Percentiles rank a stretch among this genome's conserved stretches.
These are phyloP conservation scores for Lactifluus piperatus DNA, from an alignment of 768 basidiomycete species.

Conservation along the genomic window DNA sequence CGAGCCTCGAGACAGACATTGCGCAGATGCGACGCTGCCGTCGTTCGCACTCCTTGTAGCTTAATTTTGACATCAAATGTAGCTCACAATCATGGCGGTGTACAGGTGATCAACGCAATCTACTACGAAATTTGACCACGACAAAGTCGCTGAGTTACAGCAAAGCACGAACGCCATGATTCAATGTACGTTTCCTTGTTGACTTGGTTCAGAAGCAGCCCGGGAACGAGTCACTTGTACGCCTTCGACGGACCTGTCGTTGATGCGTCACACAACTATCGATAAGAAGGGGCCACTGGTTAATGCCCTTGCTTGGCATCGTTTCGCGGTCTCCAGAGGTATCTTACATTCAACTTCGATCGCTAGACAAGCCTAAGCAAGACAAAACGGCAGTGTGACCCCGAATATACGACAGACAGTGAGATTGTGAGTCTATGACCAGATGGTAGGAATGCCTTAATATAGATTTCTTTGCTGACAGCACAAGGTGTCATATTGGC, in stretches of 20 bases:
- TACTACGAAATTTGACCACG: background rate
- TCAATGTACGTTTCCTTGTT: background rate
- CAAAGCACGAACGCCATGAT: background rate
- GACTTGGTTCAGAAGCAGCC: too few relatives aligned
- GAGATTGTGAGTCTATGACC: too few relatives aligned
- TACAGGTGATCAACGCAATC: background rate
- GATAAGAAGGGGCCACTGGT: background rate
- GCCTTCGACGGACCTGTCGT: background rate
- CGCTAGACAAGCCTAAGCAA: background rate
- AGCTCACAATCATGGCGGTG: background rate
- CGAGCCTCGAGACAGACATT: background rate
- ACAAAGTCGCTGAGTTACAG: background rate
- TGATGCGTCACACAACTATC: background rate
- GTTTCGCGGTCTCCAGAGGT: too few relatives aligned
- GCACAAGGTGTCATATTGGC: too few relatives aligned
- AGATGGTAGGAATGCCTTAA: too few relatives aligned
- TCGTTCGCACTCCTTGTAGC: too few relatives aligned
- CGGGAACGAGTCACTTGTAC: background rate
- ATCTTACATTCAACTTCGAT: background rate
- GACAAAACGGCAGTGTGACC: background rate
- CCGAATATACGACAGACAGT: too few relatives aligned
- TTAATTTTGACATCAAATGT: too few relatives aligned
- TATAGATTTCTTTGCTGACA: too few relatives aligned
- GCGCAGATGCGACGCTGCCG: background rate
- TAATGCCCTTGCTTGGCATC: too few relatives aligned